Evolutionary conservation across 495 filamentous ascomycete genomes (phyloP).

Genomic region (Chaetomium tenue): DNA sequence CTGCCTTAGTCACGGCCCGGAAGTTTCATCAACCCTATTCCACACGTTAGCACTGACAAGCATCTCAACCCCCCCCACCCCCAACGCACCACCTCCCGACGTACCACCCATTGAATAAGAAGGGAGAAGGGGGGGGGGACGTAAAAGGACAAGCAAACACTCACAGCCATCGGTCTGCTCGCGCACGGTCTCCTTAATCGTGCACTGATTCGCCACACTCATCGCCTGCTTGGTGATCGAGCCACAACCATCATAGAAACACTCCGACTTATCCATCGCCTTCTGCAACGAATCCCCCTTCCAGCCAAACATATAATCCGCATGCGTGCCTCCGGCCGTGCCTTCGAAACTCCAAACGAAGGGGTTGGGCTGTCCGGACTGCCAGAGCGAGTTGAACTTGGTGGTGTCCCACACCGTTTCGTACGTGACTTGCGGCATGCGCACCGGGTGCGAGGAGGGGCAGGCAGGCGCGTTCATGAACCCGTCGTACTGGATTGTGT

Average conservation of each 20-base stretch:
- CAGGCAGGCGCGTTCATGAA: slow-evolving; percentile 43
- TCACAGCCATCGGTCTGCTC: slow-evolving; percentile 49
- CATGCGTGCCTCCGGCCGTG: slow-evolving; percentile 25
- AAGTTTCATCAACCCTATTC: slow-evolving; percentile 4
- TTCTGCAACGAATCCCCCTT: slow-evolving; percentile 32
- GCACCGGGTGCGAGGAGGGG: slow-evolving; percentile 48
- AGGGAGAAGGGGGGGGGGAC: neutral
- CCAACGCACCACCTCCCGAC: no score
- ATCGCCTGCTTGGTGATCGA: slow-evolving; percentile 46
- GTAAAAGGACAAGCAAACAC: slow-evolving; percentile 11
- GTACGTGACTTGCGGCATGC: slow-evolving; percentile 49
- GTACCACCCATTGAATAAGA: no score
- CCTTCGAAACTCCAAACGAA: slow-evolving; percentile 40
- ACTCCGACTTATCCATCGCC: slow-evolving; percentile 44
- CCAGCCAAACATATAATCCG: slow-evolving; percentile 29
- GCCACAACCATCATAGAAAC: slow-evolving; percentile 47
- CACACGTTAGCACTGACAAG: neutral
- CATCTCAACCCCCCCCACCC: neutral
- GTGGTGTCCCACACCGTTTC: slow-evolving; percentile 52
- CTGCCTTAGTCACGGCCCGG: neutral
- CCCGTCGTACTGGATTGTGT: slow-evolving; percentile 38
- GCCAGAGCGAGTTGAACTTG: slow-evolving; percentile 36
- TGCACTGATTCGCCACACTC: slow-evolving; percentile 43
- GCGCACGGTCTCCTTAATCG: slow-evolving; percentile 39
- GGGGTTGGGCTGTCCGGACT: slow-evolving; percentile 34